phyloP scores from a whole-genome alignment of 2,329 filamentous ascomycete genomes.

The Hortaea werneckii region DNA sequence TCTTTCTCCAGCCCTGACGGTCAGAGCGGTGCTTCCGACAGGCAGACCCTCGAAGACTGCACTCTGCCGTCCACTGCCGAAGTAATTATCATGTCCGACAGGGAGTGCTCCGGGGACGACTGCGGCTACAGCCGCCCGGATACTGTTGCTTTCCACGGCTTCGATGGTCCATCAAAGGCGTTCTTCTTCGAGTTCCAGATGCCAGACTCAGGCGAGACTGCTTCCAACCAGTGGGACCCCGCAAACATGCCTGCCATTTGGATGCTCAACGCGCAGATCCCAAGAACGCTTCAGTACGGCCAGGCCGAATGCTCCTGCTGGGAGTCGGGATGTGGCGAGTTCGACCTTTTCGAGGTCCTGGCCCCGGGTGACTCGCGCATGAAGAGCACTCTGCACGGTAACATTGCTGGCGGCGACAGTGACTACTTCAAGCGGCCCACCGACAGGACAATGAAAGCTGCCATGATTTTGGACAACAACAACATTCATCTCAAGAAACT shows the following conservation, averaged over 20 bases:
- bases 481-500: conserved; percentile 48
- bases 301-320: conserved; percentile 59
- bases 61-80: conserved; percentile 41
- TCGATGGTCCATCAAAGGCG: conserved; percentile 57
- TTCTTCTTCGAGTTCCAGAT: conserved; percentile 68
- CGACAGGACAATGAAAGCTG: conserved; percentile 50
- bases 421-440: conserved; percentile 63
- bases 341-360: conserved; percentile 66
- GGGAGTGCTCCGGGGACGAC: conserved; percentile 36
- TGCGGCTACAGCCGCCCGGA: conserved; percentile 27
- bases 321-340: conserved; percentile 59
- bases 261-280: conserved; percentile 64
- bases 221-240: conserved; percentile 26
- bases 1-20: conserved; percentile 44
- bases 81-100: conserved; percentile 42
- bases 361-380: conserved; percentile 52
- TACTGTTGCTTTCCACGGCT: conserved; percentile 51
- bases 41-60: conserved; percentile 41
- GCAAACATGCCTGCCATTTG: conserved; percentile 64
- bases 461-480: conserved; percentile 49
- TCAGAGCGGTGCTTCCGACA: conserved; percentile 35
- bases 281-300: conserved; percentile 59
- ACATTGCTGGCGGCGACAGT: conserved; percentile 53
- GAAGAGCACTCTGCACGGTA: conserved; percentile 60
- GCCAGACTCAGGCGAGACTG: conserved; percentile 49